Percentiles rank a stretch among this genome's conserved stretches.
Evolutionary conservation across 805 yeast genomes (phyloP).

Genomic region (Candida hungchunana): DNA sequence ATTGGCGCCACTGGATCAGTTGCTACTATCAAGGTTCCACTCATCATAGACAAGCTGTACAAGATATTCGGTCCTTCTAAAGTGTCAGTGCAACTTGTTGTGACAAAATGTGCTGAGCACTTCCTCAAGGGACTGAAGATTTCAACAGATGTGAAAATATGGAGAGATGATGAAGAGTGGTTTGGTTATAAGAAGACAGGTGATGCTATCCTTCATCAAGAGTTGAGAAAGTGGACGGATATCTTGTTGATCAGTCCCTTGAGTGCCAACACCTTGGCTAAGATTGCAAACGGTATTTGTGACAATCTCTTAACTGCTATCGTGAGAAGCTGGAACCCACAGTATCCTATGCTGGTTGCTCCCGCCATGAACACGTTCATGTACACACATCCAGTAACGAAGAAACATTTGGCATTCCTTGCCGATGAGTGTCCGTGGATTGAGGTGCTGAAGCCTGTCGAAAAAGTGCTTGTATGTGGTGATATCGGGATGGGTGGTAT

Average conservation of each 20-base stretch:
- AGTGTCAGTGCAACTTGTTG: constrained; percentile 79
- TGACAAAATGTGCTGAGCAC: constrained; percentile 72
- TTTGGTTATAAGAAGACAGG: constrained; percentile 46
- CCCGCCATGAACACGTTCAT: constrained; percentile 88
- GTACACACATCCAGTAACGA: constrained; percentile 76
- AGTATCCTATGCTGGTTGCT: constrained; percentile 67
- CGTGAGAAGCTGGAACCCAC: constrained; percentile 73
- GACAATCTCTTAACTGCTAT: constrained; percentile 73
- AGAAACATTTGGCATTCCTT: constrained; percentile 58
- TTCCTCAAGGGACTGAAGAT: constrained; percentile 61
- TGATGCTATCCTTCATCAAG: constrained; percentile 76
- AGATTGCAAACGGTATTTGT: constrained; percentile 70
- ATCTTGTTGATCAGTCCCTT: constrained; percentile 71
- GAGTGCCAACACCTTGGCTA: constrained; percentile 76
- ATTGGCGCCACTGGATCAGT: constrained; percentile 96
- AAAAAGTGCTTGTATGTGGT: constrained; percentile 75
- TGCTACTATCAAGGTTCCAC: constrained; percentile 90
- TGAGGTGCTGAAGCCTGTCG: constrained; percentile 73
- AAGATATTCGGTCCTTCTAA: constrained; percentile 71
- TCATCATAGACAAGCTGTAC: constrained; percentile 80
- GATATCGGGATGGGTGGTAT: constrained; percentile 92
- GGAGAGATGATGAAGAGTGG: constrained; percentile 87
- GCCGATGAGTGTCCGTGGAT: constrained; percentile 72
- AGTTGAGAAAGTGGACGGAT: constrained; percentile 82
- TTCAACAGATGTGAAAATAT: constrained; percentile 70